phyloP scores from a whole-genome alignment of 2,329 filamentous ascomycete genomes.

The Cladosporium sp. region DNA sequence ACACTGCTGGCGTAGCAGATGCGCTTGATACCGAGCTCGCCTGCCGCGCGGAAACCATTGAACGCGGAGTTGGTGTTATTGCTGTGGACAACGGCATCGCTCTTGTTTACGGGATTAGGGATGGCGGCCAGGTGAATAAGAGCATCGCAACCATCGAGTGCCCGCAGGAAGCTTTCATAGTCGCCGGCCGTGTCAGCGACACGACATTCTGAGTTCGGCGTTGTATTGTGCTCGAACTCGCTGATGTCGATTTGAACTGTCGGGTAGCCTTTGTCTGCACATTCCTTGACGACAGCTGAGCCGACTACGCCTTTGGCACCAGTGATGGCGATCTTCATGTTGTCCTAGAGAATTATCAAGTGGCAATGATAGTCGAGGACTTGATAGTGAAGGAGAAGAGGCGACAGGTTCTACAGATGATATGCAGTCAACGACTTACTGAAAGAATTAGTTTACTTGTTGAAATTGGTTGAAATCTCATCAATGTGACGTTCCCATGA shows the following conservation, averaged over 20 bases:
- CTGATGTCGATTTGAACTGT: constrained; percentile 34
- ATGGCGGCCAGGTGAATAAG: constrained; percentile 38
- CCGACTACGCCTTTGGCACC: constrained; percentile 34
- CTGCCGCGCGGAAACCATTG: constrained; percentile 38
- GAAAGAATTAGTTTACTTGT: too few species aligned
- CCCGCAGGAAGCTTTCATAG: constrained; percentile 30
- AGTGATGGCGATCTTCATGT: constrained; percentile 40
- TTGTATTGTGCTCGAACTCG: constrained; percentile 20
- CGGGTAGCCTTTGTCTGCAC: constrained; percentile 30
- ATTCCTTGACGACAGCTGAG: constrained; percentile 29
- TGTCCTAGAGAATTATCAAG: too few species aligned
- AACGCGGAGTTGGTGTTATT: constrained; percentile 38
- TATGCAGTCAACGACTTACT: too few species aligned
- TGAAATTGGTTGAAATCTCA: too few species aligned
- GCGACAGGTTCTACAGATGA: too few species aligned
- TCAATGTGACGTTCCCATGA: neutral
- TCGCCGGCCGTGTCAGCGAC: constrained; percentile 32
- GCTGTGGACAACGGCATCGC: constrained; percentile 32
- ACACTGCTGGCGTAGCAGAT: constrained; percentile 37
- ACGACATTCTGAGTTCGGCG: constrained; percentile 32
- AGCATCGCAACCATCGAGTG: constrained; percentile 35
- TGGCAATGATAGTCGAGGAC: too few species aligned
- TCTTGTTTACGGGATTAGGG: constrained; percentile 33
- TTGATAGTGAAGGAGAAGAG: too few species aligned
- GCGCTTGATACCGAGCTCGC: constrained; percentile 32